Base-by-base conservation (phyloP, 495 filamentous ascomycete species). In the Monascus purpureus region DNA sequence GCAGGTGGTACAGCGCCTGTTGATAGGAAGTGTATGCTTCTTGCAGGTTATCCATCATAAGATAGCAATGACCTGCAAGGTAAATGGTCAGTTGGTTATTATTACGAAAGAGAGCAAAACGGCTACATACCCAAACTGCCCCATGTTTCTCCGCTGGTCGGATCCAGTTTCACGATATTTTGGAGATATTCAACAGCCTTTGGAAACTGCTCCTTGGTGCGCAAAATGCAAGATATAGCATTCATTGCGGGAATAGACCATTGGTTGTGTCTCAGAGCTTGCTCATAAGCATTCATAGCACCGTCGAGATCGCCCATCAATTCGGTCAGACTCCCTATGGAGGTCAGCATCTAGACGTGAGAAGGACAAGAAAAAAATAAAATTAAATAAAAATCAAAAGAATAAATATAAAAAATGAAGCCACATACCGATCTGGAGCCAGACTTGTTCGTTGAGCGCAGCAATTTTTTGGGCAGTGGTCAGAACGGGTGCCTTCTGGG, bases 21-120 rank as follows among this genome's bases (percentile, higher is more conserved):
- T 99, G 90, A 49, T 99, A 99, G 2, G 90, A 92, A n/a, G 80
- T 78, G 51, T 99, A 99, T 2, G 90, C 90, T 47, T 95, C 82
- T 53, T 96, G 90, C 19, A 99, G 53, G 43, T 99, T 88, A 41
- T 99, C 90, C 86, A 96, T 93, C 90, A 99, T 99, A 14, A 99
- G 65, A 47, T 84, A 92, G 54, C 90, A 96, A 56, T 96, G 92
- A 2, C 88, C 84, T 80, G 45, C 4, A 25, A 11, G n/a, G 18
- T 11, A 27, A 35, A 14, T 34, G 6, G 36, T 33, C 15, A 32
- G 39, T 36, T 4, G 15, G 39, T 28, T 29, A 17, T 12, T 16
- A 17, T 28, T 25, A 28, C 6, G 7, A 29, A 33, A 11, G 23
- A 8, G 11, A 8, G 9, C 8, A 27, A 14, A 2, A 17, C 15